Evolutionary conservation across 768 basidiomycete genomes (phyloP).

Genomic region (Pulveroboletus sp.): DNA sequence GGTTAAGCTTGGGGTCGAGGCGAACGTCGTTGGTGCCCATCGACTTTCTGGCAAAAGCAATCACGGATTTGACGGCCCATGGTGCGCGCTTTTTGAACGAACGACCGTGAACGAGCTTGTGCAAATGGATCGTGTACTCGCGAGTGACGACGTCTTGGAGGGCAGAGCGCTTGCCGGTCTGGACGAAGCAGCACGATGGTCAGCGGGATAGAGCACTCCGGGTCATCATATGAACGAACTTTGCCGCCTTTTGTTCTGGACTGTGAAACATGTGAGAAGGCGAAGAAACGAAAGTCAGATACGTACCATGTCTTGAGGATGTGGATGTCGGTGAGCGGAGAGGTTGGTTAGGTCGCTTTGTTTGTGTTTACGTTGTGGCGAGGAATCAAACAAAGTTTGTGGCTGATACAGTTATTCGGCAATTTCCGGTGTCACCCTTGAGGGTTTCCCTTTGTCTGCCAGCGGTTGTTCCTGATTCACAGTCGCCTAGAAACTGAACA

Average conservation of each 20-base stretch:
- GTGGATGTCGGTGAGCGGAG: slow-evolving; percentile 52
- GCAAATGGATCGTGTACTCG: slow-evolving; percentile 98
- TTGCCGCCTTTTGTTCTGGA: slow-evolving; percentile 38
- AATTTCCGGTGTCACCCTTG: slow-evolving; percentile 30
- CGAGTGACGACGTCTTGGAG: slow-evolving; percentile 97
- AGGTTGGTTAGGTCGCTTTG: slow-evolving; percentile 22
- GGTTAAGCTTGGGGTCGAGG: slow-evolving; percentile 94
- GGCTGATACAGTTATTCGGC: slow-evolving; percentile 46
- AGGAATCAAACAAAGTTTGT: slow-evolving; percentile 48
- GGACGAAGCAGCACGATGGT: slow-evolving; percentile 1
- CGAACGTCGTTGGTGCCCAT: slow-evolving; percentile 97
- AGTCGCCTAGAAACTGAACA: neutral
- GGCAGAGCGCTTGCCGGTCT: slow-evolving; percentile 91
- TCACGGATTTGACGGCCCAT: slow-evolving; percentile 90
- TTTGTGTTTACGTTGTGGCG: slow-evolving; percentile 36
- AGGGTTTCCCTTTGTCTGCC: neutral
- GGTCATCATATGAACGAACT: slow-evolving; percentile 26
- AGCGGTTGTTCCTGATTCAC: neutral
- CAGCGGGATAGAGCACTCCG: slow-evolving; percentile 4
- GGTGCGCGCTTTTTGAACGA: slow-evolving; percentile 99
- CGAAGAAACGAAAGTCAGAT: neutral
- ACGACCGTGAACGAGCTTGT: slow-evolving; percentile 89
- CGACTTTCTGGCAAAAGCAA: slow-evolving; percentile 85
- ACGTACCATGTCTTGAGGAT: slow-evolving; percentile 69
- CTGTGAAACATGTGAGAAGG: slow-evolving; percentile 24